phyloP scores from a whole-genome alignment of 441 rosid genomes.

The Euphorbia celastroides region DNA sequence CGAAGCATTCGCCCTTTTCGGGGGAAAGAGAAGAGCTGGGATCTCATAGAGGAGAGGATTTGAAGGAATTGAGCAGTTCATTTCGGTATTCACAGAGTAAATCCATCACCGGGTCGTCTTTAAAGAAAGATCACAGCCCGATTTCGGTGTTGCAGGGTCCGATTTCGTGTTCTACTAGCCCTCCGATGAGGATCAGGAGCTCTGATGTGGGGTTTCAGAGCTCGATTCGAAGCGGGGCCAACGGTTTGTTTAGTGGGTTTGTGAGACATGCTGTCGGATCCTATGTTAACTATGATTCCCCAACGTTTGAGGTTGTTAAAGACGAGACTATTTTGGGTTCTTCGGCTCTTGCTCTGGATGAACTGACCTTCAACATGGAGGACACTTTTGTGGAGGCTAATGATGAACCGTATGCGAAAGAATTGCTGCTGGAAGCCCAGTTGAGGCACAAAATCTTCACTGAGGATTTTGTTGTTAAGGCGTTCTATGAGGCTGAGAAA shows the following conservation, averaged over 20 bases:
- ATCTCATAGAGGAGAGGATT: too few species aligned
- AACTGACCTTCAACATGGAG: constrained; percentile 69
- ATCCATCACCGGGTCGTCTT: constrained; percentile 34
- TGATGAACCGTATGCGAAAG: constrained; percentile 50
- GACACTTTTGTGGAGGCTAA: constrained; percentile 34
- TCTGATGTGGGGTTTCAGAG: constrained; percentile 32
- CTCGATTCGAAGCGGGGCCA: constrained; percentile 35
- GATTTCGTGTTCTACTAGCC: constrained; percentile 53
- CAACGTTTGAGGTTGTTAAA: constrained; percentile 23
- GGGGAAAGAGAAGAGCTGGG: too few species aligned
- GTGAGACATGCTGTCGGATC: constrained; percentile 69
- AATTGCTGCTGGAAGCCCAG: constrained; percentile 59
- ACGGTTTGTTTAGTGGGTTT: constrained; percentile 58
- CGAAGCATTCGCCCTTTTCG: too few species aligned
- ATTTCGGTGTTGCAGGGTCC: constrained; percentile 79
- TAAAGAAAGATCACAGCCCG: constrained; percentile 69
- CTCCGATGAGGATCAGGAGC: too few species aligned
- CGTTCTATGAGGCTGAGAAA: constrained; percentile 82
- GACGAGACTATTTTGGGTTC: constrained; percentile 20
- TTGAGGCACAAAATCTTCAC: constrained; percentile 59
- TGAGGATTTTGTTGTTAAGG: constrained; percentile 68
- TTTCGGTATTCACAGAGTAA: constrained; percentile 48
- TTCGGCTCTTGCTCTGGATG: constrained; percentile 44
- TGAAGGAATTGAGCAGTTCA: too few species aligned
- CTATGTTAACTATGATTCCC: constrained; percentile 58